Conservation (phyloP, 257 asterid species). For the Echium plantagineum region DNA sequence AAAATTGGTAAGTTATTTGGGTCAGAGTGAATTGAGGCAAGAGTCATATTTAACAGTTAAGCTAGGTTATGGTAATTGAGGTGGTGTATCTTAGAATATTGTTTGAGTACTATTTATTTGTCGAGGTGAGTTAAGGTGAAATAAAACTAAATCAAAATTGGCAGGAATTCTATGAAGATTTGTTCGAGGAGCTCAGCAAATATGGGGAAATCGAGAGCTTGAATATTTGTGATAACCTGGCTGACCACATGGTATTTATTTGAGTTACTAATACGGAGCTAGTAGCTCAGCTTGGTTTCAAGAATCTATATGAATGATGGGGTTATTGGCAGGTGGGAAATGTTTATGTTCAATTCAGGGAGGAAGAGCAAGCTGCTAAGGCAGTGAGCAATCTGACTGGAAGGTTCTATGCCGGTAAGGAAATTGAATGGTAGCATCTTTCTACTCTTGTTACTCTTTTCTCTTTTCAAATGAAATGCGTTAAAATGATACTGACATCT, state of each 20-base stretch:
- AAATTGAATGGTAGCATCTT: neutral
- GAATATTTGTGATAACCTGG: slow-evolving; percentile 86
- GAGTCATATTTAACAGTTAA: too few species aligned
- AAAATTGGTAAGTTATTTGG: too few species aligned
- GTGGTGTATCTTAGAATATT: too few species aligned
- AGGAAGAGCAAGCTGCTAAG: slow-evolving; percentile 91
- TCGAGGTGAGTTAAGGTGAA: too few species aligned
- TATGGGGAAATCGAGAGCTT: slow-evolving; percentile 86
- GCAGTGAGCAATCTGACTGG: slow-evolving; percentile 84
- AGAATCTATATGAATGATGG: neutral
- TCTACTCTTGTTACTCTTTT: neutral
- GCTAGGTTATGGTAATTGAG: too few species aligned
- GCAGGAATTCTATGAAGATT: slow-evolving; percentile 40
- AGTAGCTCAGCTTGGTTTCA: neutral
- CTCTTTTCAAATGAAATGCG: neutral
- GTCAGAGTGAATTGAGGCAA: too few species aligned
- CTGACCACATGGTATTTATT: slow-evolving; percentile 81
- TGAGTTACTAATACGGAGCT: neutral
- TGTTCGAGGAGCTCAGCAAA: slow-evolving; percentile 83
- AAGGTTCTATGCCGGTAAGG: slow-evolving; percentile 73
- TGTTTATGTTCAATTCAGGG: slow-evolving; percentile 95
- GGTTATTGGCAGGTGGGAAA: slow-evolving; percentile 72
- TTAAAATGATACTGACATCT: neutral
- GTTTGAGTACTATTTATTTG: too few species aligned
- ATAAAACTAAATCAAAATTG: too few species aligned